These are phyloP conservation scores for Penicillium subrubescens DNA, from an alignment of 495 filamentous ascomycete species.

Conservation along the genomic window DNA sequence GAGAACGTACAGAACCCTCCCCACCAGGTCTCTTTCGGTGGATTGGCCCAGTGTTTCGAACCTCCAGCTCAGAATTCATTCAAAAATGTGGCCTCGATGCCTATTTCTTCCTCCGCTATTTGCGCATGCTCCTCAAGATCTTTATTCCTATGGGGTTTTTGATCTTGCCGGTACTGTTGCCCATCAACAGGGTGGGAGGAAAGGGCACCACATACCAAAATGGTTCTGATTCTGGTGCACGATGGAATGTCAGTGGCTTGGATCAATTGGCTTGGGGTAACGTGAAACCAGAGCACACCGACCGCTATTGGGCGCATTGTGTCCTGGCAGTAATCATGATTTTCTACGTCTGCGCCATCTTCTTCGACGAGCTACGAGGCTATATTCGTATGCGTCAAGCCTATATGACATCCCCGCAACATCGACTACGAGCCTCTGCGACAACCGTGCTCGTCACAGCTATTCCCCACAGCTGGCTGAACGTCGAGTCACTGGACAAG, in stretches of 20 bases:
- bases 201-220: constrained; percentile 56
- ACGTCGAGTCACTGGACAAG: constrained; percentile 71
- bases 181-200: constrained; percentile 78
- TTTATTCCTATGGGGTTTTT: constrained; percentile 79
- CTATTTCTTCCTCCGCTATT: constrained; percentile 95
- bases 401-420: constrained; percentile 93
- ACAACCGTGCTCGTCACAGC: constrained; percentile 91
- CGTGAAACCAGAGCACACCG: constrained; percentile 65
- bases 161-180: constrained; percentile 83
- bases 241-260: constrained; percentile 64
- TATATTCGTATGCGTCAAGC: constrained; percentile 94
- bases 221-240: constrained; percentile 36
- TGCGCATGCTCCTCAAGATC: constrained; percentile 90
- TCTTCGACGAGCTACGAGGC: constrained; percentile 84
- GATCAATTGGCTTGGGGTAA: constrained; percentile 92
- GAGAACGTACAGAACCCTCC: constrained; percentile 74
- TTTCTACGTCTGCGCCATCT: constrained; percentile 81
- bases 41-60: constrained; percentile 71
- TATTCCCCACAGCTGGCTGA: constrained; percentile 89
- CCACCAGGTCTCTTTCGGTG: constrained; percentile 70
- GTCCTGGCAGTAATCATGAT: constrained; percentile 79
- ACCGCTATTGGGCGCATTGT: constrained; percentile 88
- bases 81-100: constrained; percentile 95
- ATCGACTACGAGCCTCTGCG: constrained; percentile 91
- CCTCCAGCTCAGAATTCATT: constrained; percentile 84